A percentile compares a stretch with the other conserved stretches of the same genome.
These are phyloP conservation scores for Vigna radiata DNA, from an alignment of 306 rosid species.

Conservation along the genomic window DNA sequence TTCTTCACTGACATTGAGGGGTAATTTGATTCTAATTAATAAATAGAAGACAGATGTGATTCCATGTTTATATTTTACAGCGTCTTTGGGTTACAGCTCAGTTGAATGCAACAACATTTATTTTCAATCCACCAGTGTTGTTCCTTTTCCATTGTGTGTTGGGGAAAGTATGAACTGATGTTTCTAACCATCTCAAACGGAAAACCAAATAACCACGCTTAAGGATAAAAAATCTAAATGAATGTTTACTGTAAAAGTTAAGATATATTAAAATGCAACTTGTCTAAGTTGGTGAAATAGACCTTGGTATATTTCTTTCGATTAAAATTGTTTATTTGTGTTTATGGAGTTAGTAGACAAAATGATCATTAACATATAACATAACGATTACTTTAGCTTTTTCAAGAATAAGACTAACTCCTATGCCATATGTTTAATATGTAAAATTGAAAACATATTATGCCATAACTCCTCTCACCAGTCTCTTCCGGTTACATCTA, in stretches of 20 bases:
- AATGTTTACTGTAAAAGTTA: not conserved
- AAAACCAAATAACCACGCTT: not conserved
- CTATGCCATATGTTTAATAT: no score
- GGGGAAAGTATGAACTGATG: not conserved
- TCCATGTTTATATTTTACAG: no score
- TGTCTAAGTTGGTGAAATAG: no score
- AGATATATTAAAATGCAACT: not conserved
- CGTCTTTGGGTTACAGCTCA: not conserved
- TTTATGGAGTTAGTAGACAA: not conserved
- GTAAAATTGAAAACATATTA: no score
- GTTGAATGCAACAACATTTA: no score
- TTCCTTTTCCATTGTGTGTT: not conserved
- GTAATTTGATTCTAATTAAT: not conserved
- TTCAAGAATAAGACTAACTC: no score
- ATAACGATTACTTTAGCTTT: no score
- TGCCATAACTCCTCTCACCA: not conserved
- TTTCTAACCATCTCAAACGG: not conserved
- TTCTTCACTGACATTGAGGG: not conserved
- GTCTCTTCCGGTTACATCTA: not conserved
- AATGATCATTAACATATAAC: no score
- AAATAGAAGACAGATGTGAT: no score
- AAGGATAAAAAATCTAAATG: no score
- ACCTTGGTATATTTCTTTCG: not conserved
- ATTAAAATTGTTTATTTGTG: not conserved
- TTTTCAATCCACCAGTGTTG: not conserved